Percentiles rank a stretch among this genome's conserved stretches.
Conservation (phyloP, 1,284 basidiomycete genomes). For the Schizopora paradoxa region DNA sequence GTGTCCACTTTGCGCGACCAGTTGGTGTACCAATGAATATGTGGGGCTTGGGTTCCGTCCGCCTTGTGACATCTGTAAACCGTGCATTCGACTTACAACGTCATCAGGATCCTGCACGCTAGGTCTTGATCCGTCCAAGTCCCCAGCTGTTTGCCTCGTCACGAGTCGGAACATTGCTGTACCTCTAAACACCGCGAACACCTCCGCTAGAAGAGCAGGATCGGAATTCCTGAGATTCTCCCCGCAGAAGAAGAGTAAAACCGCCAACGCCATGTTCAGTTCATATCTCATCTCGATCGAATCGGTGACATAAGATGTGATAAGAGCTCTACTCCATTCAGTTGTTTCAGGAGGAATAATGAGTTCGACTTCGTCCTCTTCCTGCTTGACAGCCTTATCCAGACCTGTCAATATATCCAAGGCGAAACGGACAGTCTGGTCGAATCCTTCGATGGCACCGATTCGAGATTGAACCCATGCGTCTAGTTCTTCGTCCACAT, state of each 20-base stretch:
- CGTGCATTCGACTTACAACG: conserved; percentile 57
- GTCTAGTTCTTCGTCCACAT: conserved; percentile 51
- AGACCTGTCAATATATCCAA: conserved; percentile 67
- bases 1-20: conserved; percentile 51
- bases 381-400: conserved; percentile 64
- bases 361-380: conserved; percentile 60
- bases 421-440: conserved; percentile 46
- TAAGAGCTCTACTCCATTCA: conserved; percentile 57
- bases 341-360: conserved; percentile 48
- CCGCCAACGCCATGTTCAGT: conserved; percentile 56
- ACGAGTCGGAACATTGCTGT: conserved; percentile 61
- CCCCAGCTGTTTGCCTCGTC: conserved; percentile 51
- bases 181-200: conserved; percentile 74
- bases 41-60: conserved; percentile 44
- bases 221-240: conserved; percentile 59
- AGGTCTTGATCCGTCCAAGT: conserved; percentile 30
- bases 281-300: conserved; percentile 70
- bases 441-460: conserved; percentile 48
- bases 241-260: conserved; percentile 67
- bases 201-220: conserved; percentile 59
- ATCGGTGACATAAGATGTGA: conserved; percentile 53
- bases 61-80: conserved; percentile 61
- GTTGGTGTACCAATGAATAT: conserved; percentile 67
- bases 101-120: conserved; percentile 45
- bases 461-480: conserved; percentile 58